Evolutionary conservation across 139 green algal species (phyloP).

Genomic region (Pseudopediastrum boryanum): DNA sequence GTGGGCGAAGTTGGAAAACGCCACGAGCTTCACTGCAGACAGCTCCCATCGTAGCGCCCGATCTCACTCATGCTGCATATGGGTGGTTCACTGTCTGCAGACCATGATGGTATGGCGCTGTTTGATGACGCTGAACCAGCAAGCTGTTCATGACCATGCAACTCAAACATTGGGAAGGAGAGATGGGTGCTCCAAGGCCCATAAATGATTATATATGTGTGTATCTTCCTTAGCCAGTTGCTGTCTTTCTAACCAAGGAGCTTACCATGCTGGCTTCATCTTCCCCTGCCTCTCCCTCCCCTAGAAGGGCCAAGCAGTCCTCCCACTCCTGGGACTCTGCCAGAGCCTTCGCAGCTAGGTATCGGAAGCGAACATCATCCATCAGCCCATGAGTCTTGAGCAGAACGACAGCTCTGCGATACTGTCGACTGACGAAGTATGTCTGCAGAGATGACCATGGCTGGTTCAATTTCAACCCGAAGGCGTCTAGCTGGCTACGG

Average conservation of each 20-base stretch:
- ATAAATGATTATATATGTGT: no score
- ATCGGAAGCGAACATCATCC: constrained; percentile 42
- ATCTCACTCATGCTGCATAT: no score
- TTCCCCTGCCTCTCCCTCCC: constrained; percentile 55
- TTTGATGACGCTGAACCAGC: no score
- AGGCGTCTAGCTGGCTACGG: not conserved
- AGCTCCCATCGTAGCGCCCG: no score
- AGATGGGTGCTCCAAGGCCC: no score
- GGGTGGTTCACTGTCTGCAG: no score
- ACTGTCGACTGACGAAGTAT: constrained; percentile 78
- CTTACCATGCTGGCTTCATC: constrained; percentile 6
- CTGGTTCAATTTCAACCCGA: not conserved
- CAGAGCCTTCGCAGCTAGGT: constrained; percentile 82
- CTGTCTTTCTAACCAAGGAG: no score
- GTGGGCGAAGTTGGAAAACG: no score
- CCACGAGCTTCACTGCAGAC: no score
- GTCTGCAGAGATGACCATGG: constrained; percentile 48
- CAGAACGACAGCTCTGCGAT: constrained; percentile 74
- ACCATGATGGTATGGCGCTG: no score
- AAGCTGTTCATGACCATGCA: not conserved
- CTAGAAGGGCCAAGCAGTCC: constrained; percentile 84
- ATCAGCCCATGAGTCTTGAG: constrained; percentile 45
- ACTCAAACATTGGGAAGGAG: not conserved
- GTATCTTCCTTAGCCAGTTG: no score
- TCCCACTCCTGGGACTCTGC: constrained; percentile 86